A percentile compares a stretch with the other conserved stretches of the same genome.
Evolutionary conservation across 176 grass and related monocot genomes (phyloP).

Genomic region (Ampelocalamus luodianensis): DNA sequence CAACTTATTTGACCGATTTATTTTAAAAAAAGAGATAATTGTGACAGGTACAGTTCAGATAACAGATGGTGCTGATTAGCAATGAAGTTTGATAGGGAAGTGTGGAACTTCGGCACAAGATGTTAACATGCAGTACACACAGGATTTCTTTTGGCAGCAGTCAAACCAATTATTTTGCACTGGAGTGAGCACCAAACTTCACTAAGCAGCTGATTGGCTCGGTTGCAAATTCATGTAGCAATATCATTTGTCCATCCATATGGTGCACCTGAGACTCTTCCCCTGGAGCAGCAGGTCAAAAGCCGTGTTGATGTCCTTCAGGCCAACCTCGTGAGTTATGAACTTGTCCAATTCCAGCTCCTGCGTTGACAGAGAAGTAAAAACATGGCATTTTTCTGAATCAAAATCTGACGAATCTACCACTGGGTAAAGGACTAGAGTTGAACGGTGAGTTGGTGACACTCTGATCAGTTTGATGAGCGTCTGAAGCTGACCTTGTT

Average conservation of each 20-base stretch:
- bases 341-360: constrained; percentile 87
- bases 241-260: constrained; percentile 87
- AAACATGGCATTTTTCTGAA: background rate
- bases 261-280: constrained; percentile 83
- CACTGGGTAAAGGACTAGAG: background rate
- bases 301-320: constrained; percentile 81
- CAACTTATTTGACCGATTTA: no score
- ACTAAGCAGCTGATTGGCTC: background rate
- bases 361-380: constrained; percentile 18
- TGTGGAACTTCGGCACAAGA: background rate
- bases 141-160: background rate
- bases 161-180: constrained; percentile 29
- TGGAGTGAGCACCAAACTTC: constrained; percentile 21
- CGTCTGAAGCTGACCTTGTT: constrained; percentile 61
- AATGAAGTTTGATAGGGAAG: background rate
- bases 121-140: background rate
- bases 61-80: no score
- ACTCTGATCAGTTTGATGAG: background rate
- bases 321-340: constrained; percentile 72
- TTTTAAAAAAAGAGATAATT: no score
- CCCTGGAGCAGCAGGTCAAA: constrained; percentile 82
- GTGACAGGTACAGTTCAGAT: no score
- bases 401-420: background rate
- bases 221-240: background rate
- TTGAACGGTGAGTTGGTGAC: no score